phyloP scores from a whole-genome alignment of 257 asterid genomes.

The Nemophila menziesii region DNA sequence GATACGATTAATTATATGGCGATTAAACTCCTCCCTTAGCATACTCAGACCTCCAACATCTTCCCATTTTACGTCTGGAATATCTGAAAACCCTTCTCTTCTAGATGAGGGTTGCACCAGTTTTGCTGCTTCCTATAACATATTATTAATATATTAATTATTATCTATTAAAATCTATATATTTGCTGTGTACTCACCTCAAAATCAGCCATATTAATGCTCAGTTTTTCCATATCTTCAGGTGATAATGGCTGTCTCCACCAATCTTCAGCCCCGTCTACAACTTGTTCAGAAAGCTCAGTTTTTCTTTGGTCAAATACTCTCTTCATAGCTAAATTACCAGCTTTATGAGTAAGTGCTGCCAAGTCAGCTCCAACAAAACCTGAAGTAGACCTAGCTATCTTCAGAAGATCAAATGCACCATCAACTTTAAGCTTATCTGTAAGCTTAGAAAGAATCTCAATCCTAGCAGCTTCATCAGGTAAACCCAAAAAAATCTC shows the following conservation, averaged over 20 bases:
- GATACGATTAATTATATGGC: conserved; percentile 47
- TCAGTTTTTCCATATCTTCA: conserved; percentile 48
- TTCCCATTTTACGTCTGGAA: conserved; percentile 85
- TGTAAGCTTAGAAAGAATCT: conserved; percentile 55
- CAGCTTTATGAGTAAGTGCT: conserved; percentile 65
- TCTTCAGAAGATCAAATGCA: conserved; percentile 53
- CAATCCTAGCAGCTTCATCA: conserved; percentile 60
- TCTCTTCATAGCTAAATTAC: conserved; percentile 80
- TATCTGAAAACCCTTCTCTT: conserved; percentile 82
- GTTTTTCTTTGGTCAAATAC: conserved; percentile 37
- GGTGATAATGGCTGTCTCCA: conserved; percentile 54
- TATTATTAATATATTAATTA: too few species aligned
- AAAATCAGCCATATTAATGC: conserved; percentile 69
- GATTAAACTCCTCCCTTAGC: conserved; percentile 53
- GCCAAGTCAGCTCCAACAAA: conserved; percentile 92
- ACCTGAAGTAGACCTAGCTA: conserved; percentile 79
- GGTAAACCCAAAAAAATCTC: conserved; percentile 71
- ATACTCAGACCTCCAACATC: conserved; percentile 79
- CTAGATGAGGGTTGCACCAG: conserved; percentile 70
- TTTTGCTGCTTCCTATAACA: conserved; percentile 70
- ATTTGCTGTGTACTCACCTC: conserved; percentile 40
- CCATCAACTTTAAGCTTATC: conserved; percentile 67
- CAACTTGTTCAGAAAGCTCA: conserved; percentile 19
- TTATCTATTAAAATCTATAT: too few species aligned
- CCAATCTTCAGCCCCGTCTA: conserved; percentile 40